Evolutionary conservation across 768 basidiomycete genomes (phyloP), one percentile per base, ranked within the genome.

Genomic region (Lactifluus subvellereus): DNA sequence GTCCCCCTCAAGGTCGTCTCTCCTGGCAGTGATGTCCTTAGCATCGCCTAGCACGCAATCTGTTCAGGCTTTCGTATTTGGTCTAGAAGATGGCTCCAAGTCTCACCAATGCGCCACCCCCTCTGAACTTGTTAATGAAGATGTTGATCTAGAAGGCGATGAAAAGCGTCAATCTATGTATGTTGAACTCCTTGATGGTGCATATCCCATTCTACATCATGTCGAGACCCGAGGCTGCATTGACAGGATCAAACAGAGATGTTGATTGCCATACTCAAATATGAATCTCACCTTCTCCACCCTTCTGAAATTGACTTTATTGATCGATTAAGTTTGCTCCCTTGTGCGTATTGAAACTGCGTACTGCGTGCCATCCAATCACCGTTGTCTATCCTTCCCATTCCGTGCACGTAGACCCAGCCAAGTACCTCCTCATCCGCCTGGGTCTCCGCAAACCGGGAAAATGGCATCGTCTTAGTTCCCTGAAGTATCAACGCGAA

Each of bases 361-460:
- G 59, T 13, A 11, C 8, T 20, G 10, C 3, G 33, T 54, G 20
- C 37, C 13, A 4, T 11, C 3, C 45, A 13, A 27, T 40, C 40
- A 7, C 22, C 35, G 9, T 20, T 30, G 35, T 20, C 48, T 47
- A 54, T 47, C 49, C 22, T 35, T 56, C 57, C 58, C 40, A 27
- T 16, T 40, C 52, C 38, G 11, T 57, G 37, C 35, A 22, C 37
- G 8, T 58, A 87, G 85, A 83, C 67, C 71, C 78, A 14, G 80
- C 85, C 3, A 77, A 80, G 32, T 88, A 86, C 71, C 80, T 89
- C 16, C 78, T 88, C 64, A 77, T 83, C 18, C 81, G 86, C 22
- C 74, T 89, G 9, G 76, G 83, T n/a, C 76, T 87, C 8, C 81
- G 87, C 55, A 85, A 84, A 66, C 76, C 76, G 33, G 78, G 77